A percentile compares a stretch with the other conserved stretches of the same genome.
These are phyloP conservation scores for Angomonas deanei DNA, from an alignment of 208 protist genomes.

Conservation along the genomic window DNA sequence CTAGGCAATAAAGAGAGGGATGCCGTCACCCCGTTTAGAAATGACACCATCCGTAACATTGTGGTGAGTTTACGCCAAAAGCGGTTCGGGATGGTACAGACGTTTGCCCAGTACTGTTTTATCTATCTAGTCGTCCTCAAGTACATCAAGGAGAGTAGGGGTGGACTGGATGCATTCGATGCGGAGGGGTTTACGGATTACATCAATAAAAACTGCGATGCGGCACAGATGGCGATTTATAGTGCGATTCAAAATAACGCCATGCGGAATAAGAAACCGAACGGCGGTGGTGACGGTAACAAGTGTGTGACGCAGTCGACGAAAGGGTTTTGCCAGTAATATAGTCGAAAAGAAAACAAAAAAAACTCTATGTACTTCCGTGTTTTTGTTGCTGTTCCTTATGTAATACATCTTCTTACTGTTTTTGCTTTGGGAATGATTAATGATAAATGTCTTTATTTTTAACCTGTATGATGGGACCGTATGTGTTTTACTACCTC, in stretches of 20 bases:
- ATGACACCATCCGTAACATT: conserved; percentile 31
- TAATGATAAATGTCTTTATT: too few relatives aligned
- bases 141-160: conserved; percentile 20
- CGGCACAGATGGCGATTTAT: neutral
- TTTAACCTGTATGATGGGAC: too few relatives aligned
- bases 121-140: conserved; percentile 65
- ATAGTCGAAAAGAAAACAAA: too few relatives aligned
- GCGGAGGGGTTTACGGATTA: conserved; percentile 5
- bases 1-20: conserved; percentile 1
- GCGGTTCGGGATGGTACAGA: conserved; percentile 80
- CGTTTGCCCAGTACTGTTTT: conserved; percentile 82
- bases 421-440: too few relatives aligned
- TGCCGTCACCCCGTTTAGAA: conserved; percentile 10
- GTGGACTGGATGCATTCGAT: conserved; percentile 2
- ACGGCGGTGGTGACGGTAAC: too few relatives aligned
- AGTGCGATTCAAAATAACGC: neutral
- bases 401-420: too few relatives aligned
- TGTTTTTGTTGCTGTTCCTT: too few relatives aligned
- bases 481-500: too few relatives aligned
- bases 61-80: conserved; percentile 47
- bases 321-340: neutral
- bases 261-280: too few relatives aligned
- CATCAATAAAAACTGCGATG: neutral
- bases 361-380: too few relatives aligned
- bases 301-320: neutral